A percentile compares a stretch with the other conserved stretches of the same genome.
Evolutionary conservation across 2,329 filamentous ascomycete species (phyloP).

Genomic region (Microsporum audouinii): DNA sequence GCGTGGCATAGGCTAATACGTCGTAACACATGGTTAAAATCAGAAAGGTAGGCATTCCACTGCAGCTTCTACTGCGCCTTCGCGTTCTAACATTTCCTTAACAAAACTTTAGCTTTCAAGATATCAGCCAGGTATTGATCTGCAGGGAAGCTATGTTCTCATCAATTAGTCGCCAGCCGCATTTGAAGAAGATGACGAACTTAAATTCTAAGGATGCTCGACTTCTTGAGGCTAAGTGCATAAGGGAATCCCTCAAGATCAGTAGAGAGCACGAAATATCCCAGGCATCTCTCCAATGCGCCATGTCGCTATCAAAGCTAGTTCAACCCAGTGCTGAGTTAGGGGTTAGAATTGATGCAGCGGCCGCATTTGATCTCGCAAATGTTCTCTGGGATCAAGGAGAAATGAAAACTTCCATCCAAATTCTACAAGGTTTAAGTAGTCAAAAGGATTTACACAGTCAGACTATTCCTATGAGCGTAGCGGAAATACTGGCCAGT

Average conservation of each 20-base stretch:
- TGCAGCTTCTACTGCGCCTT: neutral
- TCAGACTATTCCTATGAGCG: slow-evolving; percentile 60
- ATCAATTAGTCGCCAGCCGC: slow-evolving; percentile 59
- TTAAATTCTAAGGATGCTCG: slow-evolving; percentile 54
- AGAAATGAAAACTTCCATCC: slow-evolving; percentile 77
- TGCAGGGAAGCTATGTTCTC: slow-evolving; percentile 75
- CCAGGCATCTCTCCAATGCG: slow-evolving; percentile 77
- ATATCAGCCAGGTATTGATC: slow-evolving; percentile 69
- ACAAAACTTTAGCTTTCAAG: slow-evolving; percentile 33
- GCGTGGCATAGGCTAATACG: slow-evolving; percentile 53
- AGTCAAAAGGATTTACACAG: slow-evolving; percentile 49
- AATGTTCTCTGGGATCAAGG: slow-evolving; percentile 90
- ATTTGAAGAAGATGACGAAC: slow-evolving; percentile 50
- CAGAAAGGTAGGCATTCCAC: slow-evolving; percentile 52
- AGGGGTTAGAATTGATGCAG: slow-evolving; percentile 66
- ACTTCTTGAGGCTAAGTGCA: slow-evolving; percentile 62
- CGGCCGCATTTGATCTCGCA: slow-evolving; percentile 69
- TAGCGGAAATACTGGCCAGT: slow-evolving; percentile 71
- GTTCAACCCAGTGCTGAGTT: slow-evolving; percentile 56
- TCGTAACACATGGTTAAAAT: slow-evolving; percentile 69
- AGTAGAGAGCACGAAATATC: slow-evolving; percentile 69
- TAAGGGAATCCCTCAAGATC: slow-evolving; percentile 62
- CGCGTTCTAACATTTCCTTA: neutral
- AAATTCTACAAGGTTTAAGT: slow-evolving; percentile 69
- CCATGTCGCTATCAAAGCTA: slow-evolving; percentile 70